A percentile compares a stretch with the other conserved stretches of the same genome.
These are phyloP conservation scores for Lactarius deliciosus DNA, from an alignment of 768 basidiomycete species.

Conservation along the genomic window DNA sequence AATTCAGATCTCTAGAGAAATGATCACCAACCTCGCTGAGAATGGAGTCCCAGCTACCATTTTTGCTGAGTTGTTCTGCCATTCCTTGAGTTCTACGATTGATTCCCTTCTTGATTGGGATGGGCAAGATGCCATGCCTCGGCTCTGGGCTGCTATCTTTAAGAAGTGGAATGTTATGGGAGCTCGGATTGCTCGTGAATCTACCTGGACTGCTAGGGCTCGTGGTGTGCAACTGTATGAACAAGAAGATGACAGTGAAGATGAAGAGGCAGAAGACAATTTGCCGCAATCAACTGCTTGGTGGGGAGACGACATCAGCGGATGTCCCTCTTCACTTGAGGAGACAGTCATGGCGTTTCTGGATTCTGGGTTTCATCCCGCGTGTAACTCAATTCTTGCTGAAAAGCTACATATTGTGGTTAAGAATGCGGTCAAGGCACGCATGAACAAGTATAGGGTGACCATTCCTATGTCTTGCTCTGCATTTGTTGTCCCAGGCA, in stretches of 20 bases:
- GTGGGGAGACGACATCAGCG: constrained; percentile 68
- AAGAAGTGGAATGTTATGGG: constrained; percentile 31
- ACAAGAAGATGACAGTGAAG: constrained; percentile 31
- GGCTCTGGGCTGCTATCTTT: constrained; percentile 33
- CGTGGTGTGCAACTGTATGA: constrained; percentile 31
- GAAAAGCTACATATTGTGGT: constrained; percentile 55
- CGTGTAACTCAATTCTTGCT: constrained; percentile 47
- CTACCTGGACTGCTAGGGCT: constrained; percentile 33
- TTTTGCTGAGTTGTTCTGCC: constrained; percentile 38
- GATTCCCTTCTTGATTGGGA: constrained; percentile 32
- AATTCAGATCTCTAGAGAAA: constrained; percentile 52
- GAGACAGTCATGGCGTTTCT: constrained; percentile 60
- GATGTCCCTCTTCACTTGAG: constrained; percentile 56
- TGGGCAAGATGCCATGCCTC: constrained; percentile 25
- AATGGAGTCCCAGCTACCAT: constrained; percentile 52
- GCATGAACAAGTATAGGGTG: constrained; percentile 47
- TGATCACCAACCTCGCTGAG: constrained; percentile 61
- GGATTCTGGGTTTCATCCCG: constrained; percentile 59
- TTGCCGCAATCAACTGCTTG: constrained; percentile 55
- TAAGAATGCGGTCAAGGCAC: constrained; percentile 43
- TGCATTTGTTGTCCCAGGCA: constrained; percentile 64
- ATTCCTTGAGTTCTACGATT: constrained; percentile 32
- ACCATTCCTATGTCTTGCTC: constrained; percentile 56
- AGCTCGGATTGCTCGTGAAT: constrained; percentile 32
- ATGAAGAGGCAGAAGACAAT: constrained; percentile 28